Evolutionary conservation across 441 rosid species (phyloP), one percentile per base, ranked within the genome.

Genomic region (Populus hybrid): DNA sequence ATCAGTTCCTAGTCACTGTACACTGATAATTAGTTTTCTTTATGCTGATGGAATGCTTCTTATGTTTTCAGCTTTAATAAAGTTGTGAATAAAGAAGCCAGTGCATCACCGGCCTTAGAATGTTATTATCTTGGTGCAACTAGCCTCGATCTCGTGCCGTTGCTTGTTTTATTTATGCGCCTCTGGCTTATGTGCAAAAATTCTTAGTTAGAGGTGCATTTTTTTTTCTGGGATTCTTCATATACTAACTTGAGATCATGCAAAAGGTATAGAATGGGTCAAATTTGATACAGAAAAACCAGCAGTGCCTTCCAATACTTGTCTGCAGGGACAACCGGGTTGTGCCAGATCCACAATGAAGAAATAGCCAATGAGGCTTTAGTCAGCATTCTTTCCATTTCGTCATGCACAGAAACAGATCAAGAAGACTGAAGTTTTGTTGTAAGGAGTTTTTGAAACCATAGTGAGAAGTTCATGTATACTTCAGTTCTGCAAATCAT

Each of bases 41-140:
- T 92, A 93, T 5, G 87, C 98, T 0, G 64, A 91, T 59, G 98
- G 98, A 77, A 95, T 95, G 99, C 93, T 95, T 78, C 92, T 95
- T 2, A 97, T 92, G 69, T 90, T 95, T 21, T 96, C 94, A 50
- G 98, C 99, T 46, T 95, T 95, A 78, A 85, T 95, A 74, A 91
- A 73, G 80, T 77, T 95, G 75, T 82, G 99, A 86, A 82, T 92
- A 26, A 88, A 90, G 84, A 93, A 91, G 75, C 98, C 98, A 0
- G 89, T 91, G 61, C 95, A 90, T 30, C 87, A 87, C 30, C 4
- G 32, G 32, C 32, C 32, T 30, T 93, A 92, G 50, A 30, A 30
- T 30, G 4, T 30, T 30, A 96, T 97, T 0, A 79, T 93, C 73
- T 86, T 66, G 99, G 99, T 30, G 90, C 72, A 24, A 69, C 88